A percentile compares a stretch with the other conserved stretches of the same genome.
Conservation (phyloP, 495 filamentous ascomycete genomes). For the Patellaria atrata region DNA sequence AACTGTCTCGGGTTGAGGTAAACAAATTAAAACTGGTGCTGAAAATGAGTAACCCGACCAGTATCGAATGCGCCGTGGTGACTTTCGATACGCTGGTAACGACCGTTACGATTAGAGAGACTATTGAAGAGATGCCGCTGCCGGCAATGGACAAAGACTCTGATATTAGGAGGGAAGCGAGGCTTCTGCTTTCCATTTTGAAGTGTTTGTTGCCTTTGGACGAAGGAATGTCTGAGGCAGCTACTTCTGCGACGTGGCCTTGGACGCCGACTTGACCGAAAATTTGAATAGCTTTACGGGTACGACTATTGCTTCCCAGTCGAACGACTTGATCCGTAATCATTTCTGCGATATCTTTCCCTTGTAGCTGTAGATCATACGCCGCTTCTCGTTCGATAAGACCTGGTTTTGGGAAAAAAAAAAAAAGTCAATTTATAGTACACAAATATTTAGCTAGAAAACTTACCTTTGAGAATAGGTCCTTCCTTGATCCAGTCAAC, state of each 20-base stretch:
- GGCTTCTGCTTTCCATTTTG: slow-evolving; percentile 49
- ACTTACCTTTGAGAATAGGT: slow-evolving; percentile 45
- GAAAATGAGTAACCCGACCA: slow-evolving; percentile 49
- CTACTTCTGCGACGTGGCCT: slow-evolving; percentile 49
- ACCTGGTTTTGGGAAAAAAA: slow-evolving; percentile 20
- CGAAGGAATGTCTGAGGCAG: slow-evolving; percentile 29
- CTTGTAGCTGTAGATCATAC: slow-evolving; percentile 66
- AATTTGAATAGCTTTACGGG: slow-evolving; percentile 78
- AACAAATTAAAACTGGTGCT: slow-evolving; percentile 58
- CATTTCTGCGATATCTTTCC: slow-evolving; percentile 70
- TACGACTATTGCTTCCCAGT: slow-evolving; percentile 66
- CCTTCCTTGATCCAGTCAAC: slow-evolving; percentile 66
- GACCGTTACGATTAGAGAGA: slow-evolving; percentile 55
- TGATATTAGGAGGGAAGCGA: slow-evolving; percentile 56
- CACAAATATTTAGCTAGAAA: slow-evolving; percentile 5
- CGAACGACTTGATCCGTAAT: slow-evolving; percentile 75
- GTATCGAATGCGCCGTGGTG: slow-evolving; percentile 56
- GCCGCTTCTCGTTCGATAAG: slow-evolving; percentile 70
- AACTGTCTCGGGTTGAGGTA: slow-evolving; percentile 50
- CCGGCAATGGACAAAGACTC: slow-evolving; percentile 51
- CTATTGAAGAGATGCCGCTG: slow-evolving; percentile 52
- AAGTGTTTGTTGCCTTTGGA: slow-evolving; percentile 33
- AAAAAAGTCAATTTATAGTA: neutral
- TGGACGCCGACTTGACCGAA: slow-evolving; percentile 78
- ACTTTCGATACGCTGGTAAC: slow-evolving; percentile 53